Base-by-base conservation (phyloP, 257 asterid species). In the Hygrophila difformis region DNA sequence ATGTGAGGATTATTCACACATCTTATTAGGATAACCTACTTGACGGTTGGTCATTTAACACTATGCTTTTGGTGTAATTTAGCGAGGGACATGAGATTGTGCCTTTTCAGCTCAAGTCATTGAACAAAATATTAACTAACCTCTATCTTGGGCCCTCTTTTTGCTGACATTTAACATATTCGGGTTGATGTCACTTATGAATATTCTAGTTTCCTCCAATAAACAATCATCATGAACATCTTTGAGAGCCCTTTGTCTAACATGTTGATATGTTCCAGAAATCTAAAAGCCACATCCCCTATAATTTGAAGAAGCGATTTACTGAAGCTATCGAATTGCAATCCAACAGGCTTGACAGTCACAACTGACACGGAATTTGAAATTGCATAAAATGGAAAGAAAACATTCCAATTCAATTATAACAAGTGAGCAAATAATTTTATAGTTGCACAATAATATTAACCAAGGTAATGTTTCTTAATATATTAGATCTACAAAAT, bases 271-370 rank as follows among this genome's bases (percentile, higher is more conserved):
- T 51, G 69, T 29, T 82, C 94, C 38, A 73, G 70, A 63, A 89
- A 70, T 82, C 93, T 79, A 77, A 79, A 85, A 60, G 98, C 94
- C 63, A 82, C 93, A 70, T 89, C 98, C 68, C 96, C 98, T 89
- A 84, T 39, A 66, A 73, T 56, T 64, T 45, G 43, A 57, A 70
- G 57, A 60, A 61, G 37, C 29, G 56, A 23, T 44, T 62, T 47
- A 57, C 31, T 33, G 49, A 49, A 47, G 48, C 39, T 59, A 40
- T 39, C 40, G 59, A 31, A 12, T 39, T 31, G 43, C 49, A 41
- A 51, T 36, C 51, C 13, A 45, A 44, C 24, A 49, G 37, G 50
- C 21, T 38, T 44, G 37, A 16, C 44, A 36, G 16, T 38, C n/a
- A n/a, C n/a, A n/a, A n/a, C n/a, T n/a, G 16, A 49, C 16, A 47